Evolutionary conservation across 2,329 filamentous ascomycete species (phyloP).

Genomic region (Pseudogymnoascus destructans): DNA sequence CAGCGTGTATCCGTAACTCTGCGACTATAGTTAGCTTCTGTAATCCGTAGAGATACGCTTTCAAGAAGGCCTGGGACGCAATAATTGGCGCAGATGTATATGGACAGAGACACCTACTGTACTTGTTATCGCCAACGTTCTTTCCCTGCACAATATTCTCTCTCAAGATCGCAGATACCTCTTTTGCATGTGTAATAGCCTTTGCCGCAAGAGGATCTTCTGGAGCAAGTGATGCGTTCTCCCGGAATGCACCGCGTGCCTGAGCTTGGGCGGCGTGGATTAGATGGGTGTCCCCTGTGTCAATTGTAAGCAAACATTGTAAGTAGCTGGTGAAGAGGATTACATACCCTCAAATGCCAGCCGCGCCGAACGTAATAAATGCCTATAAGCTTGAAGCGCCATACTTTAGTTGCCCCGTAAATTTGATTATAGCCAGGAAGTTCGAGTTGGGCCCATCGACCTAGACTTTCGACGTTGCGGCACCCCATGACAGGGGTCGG

Average conservation of each 20-base stretch:
- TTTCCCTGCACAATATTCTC: slow-evolving; percentile 83
- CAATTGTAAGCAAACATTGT: slow-evolving; percentile 9
- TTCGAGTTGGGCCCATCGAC: neutral
- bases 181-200: slow-evolving; percentile 65
- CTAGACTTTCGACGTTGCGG: neutral
- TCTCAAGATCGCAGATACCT: slow-evolving; percentile 65
- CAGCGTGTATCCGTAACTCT: slow-evolving; percentile 81
- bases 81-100: neutral
- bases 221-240: slow-evolving; percentile 45
- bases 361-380: slow-evolving; percentile 65
- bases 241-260: slow-evolving; percentile 62
- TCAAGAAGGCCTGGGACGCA: neutral
- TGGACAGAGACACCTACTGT: slow-evolving; percentile 39
- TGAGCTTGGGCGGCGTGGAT: slow-evolving; percentile 58
- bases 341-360: slow-evolving; percentile 71
- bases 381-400: slow-evolving; percentile 59
- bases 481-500: neutral
- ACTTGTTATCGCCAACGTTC: slow-evolving; percentile 36
- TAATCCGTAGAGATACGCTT: neutral
- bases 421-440: neutral
- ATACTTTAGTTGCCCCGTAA: neutral
- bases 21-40: slow-evolving; percentile 12
- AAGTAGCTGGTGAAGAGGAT: neutral
- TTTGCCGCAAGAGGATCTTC: slow-evolving; percentile 45
- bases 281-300: slow-evolving; percentile 53